Base-by-base conservation (phyloP, 345 rosid genomes). In the Arabis hirsuta region DNA sequence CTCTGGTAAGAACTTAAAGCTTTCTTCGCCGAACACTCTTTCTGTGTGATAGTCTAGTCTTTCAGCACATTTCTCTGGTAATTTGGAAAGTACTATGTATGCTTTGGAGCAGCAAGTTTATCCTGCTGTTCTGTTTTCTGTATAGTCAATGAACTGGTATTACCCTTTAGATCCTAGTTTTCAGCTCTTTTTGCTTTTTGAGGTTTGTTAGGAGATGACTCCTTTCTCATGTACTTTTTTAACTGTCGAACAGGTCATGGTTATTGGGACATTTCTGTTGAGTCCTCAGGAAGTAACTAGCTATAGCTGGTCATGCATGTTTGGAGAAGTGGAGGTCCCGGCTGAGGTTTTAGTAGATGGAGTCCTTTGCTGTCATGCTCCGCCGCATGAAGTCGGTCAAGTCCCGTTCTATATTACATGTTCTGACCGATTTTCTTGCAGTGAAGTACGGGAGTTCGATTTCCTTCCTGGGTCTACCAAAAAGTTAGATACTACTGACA, bases 321-420 rank as follows among this genome's bases (percentile, higher is more conserved):
- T 90, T 80, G 98, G 97, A 44, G 98, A 88, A 76, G 84, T 90
- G 66, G 98, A 93, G 80, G 97, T 93, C 80, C 94, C 94, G 4
- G 92, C 92, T 55, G 83, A 77, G 34, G 74, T 93, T 71, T 76
- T 93, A 77, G 89, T 88, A 3, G 87, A 87, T 69, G 96, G 96
- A 52, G 67, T 89, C 74, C 92, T 93, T 75, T 82, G 84, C 69
- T 93, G 98, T 69, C 73, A 60, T 71, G 83, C 84, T 67, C 98
- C 97, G 2, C 78, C 81, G 26, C 97, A 87, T 29, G 66, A 56
- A 69, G 86, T 80, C 65, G 98, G 88, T 13, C 85, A 61, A 65
- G 90, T 93, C 71, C 97, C 97, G 45, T 90, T 93, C 71, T 93
- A 93, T 77, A 78, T 93, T 44, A 90, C 97, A 10, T 86, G 97